These are phyloP conservation scores for Cordyceps cateniannulata DNA, from an alignment of 2,329 filamentous ascomycete genomes.

Conservation along the genomic window DNA sequence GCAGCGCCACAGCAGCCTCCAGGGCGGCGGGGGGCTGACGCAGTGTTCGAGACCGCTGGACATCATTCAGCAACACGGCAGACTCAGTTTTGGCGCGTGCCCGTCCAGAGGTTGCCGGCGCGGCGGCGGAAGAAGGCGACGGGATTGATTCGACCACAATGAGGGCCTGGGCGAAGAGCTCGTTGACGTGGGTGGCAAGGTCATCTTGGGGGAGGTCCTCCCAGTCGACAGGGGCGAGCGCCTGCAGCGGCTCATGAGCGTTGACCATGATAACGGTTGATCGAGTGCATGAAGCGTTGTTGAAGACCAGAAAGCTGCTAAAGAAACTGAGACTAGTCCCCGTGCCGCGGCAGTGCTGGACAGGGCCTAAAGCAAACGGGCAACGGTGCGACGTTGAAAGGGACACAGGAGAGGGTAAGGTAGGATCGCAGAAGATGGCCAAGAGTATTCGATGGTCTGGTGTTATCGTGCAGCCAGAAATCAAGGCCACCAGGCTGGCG, in stretches of 20 bases:
- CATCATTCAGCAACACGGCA: conserved; percentile 42
- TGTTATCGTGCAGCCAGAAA: background rate
- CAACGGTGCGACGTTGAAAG: background rate
- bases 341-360: background rate
- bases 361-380: background rate
- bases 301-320: background rate
- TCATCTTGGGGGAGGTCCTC: conserved; percentile 37
- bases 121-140: conserved; percentile 24
- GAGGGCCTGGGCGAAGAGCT: conserved; percentile 61
- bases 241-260: conserved; percentile 53
- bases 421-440: background rate
- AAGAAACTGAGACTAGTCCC: background rate
- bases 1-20: conserved; percentile 48
- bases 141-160: conserved; percentile 73
- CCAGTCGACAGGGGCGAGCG: conserved; percentile 51
- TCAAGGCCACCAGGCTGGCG: background rate
- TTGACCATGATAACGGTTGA: conserved; percentile 37
- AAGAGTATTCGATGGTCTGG: background rate
- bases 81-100: conserved; percentile 48
- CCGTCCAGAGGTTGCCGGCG: conserved; percentile 37
- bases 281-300: background rate
- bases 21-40: conserved; percentile 39
- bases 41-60: conserved; percentile 40
- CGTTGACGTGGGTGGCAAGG: conserved; percentile 46
- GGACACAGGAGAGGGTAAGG: background rate